These are phyloP conservation scores for Apiospora sp. DNA, from an alignment of 2,329 filamentous ascomycete species.

Conservation along the genomic window DNA sequence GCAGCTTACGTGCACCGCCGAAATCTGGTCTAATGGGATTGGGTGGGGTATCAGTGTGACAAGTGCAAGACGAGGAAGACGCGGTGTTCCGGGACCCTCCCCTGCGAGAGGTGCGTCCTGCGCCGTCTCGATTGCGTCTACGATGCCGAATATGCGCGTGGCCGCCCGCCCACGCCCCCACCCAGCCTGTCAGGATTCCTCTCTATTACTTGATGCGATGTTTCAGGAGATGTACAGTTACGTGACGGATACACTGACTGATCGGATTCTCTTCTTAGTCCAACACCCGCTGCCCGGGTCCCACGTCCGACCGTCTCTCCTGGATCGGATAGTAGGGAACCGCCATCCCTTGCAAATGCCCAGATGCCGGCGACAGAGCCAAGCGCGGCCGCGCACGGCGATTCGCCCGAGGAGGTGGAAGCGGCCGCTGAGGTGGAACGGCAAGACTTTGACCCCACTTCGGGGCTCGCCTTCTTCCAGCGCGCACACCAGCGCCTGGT, in stretches of 20 bases:
- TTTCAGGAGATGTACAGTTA: neutral
- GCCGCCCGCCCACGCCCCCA: conserved; percentile 47
- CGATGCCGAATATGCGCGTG: conserved; percentile 46
- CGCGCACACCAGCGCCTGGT: conserved; percentile 44
- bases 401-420: conserved; percentile 36
- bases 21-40: neutral
- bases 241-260: too few species aligned
- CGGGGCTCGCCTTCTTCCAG: conserved; percentile 63
- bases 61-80: conserved; percentile 48
- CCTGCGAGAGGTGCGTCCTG: conserved; percentile 43
- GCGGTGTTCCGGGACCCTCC: conserved; percentile 47
- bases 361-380: conserved; percentile 1
- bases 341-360: neutral
- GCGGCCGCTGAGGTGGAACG: conserved; percentile 52
- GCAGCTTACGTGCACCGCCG: neutral
- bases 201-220: neutral
- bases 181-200: conserved; percentile 26
- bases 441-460: conserved; percentile 63
- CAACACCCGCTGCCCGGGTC: too few species aligned
- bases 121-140: conserved; percentile 44
- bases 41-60: conserved; percentile 39
- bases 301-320: neutral
- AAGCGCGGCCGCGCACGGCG: conserved; percentile 22
- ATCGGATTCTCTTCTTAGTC: too few species aligned
- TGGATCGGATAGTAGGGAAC: neutral